Percentiles rank a stretch among this genome's conserved stretches.
Evolutionary conservation across 208 protist species (phyloP).

Genomic region (Trypanosomatidae sp.): DNA sequence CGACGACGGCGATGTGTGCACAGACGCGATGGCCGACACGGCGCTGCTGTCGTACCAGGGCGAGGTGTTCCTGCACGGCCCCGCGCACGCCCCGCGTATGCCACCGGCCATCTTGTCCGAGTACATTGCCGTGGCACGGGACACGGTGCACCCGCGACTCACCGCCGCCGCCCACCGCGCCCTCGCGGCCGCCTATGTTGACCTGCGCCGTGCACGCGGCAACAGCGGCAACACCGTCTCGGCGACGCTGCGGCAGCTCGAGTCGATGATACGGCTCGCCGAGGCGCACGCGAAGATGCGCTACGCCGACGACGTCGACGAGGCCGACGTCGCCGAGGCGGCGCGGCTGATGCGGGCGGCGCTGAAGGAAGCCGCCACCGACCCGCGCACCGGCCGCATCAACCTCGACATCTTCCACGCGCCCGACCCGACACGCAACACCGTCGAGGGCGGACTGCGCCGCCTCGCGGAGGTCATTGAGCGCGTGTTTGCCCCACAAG

Average conservation of each 20-base stretch:
- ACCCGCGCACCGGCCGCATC: constrained; percentile 79
- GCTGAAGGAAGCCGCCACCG: constrained; percentile 79
- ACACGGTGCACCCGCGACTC: constrained; percentile 70
- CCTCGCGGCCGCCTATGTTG: constrained; percentile 92
- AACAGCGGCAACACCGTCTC: constrained; percentile 88
- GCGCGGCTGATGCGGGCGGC: constrained; percentile 82
- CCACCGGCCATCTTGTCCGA: constrained; percentile 67
- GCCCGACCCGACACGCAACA: constrained; percentile 63
- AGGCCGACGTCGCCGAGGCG: constrained; percentile 83
- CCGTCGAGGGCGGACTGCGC: constrained; percentile 67
- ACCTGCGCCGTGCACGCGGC: constrained; percentile 80
- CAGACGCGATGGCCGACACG: not conserved
- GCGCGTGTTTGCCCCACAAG: constrained; percentile 24
- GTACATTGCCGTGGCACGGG: constrained; percentile 90
- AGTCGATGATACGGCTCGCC: constrained; percentile 97
- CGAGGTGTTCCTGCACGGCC: constrained; percentile 56
- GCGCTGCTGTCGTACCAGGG: constrained; percentile 56
- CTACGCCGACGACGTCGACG: constrained; percentile 43
- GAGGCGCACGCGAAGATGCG: constrained; percentile 91
- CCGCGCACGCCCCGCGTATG: constrained; percentile 49
- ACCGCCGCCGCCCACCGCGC: constrained; percentile 77
- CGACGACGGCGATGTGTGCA: not conserved
- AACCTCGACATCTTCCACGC: constrained; percentile 85
- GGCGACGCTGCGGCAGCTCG: constrained; percentile 97
- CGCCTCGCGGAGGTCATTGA: constrained; percentile 55